Evolutionary conservation across 2,329 filamentous ascomycete species (phyloP).

Genomic region (Cladosporium sp.): DNA sequence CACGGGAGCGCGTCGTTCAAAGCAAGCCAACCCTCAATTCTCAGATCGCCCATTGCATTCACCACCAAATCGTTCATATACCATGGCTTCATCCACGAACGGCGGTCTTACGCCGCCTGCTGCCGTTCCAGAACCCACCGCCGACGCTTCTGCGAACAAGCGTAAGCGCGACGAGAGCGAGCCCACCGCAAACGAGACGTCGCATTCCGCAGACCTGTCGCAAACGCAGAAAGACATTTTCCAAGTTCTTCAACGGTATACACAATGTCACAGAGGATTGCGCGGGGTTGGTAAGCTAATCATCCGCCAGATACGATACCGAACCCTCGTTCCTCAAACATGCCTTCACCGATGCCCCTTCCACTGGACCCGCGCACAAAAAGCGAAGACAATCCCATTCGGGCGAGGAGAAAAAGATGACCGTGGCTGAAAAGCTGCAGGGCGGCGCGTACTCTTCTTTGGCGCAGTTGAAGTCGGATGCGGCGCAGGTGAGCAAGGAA

Average conservation of each 20-base stretch:
- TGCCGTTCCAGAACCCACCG: constrained; percentile 1
- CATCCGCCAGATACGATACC: constrained; percentile 34
- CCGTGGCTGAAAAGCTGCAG: constrained; percentile 37
- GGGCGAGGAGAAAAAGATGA: constrained; percentile 24
- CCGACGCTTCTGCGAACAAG: constrained; percentile 30
- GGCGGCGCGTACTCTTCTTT: constrained; percentile 38
- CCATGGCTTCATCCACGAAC: constrained; percentile 18
- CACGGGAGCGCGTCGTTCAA: constrained; percentile 9
- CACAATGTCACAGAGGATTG: background rate
- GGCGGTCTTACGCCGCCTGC: constrained; percentile 18
- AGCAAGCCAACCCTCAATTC: too few relatives aligned
- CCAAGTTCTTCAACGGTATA: constrained; percentile 40
- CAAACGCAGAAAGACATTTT: constrained; percentile 38
- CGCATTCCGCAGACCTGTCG: constrained; percentile 23
- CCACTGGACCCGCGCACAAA: constrained; percentile 42
- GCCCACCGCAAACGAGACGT: constrained; percentile 23
- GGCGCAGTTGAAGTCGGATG: constrained; percentile 40
- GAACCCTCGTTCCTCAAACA: constrained; percentile 44
- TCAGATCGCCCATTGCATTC: background rate
- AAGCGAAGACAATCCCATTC: constrained; percentile 40
- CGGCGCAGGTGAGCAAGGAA: constrained; percentile 36
- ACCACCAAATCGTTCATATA: background rate
- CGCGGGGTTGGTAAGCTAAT: constrained; percentile 15
- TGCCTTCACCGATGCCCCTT: constrained; percentile 29
- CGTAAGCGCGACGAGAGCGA: constrained; percentile 41